Conservation (phyloP, 495 filamentous ascomycete species). For the Penicillium canariense region DNA sequence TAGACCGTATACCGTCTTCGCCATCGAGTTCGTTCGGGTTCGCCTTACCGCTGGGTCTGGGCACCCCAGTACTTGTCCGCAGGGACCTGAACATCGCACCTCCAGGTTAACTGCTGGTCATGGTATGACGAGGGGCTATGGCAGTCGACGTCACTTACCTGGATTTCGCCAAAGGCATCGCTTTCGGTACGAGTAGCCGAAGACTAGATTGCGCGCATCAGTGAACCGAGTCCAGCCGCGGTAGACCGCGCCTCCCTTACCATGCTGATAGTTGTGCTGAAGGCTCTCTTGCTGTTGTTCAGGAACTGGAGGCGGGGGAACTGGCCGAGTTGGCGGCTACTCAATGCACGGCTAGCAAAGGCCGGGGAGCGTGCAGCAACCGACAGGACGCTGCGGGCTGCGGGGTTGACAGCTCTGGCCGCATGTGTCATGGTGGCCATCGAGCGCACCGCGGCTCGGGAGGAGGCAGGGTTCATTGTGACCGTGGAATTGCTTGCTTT, state of each 20-base stretch:
- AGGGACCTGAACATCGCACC: constrained; percentile 57
- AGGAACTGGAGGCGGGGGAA: constrained; percentile 45
- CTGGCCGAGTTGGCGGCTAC: constrained; percentile 34
- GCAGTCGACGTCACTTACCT: constrained; percentile 35
- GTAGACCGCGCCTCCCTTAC: constrained; percentile 20
- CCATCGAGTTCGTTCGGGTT: not conserved
- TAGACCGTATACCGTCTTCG: not conserved
- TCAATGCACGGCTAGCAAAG: constrained; percentile 33
- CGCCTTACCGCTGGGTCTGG: constrained; percentile 81
- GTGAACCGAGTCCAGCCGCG: constrained; percentile 7
- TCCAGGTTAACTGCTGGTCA: constrained; percentile 18
- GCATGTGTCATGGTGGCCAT: constrained; percentile 43
- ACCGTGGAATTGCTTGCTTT: constrained; percentile 3
- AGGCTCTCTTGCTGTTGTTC: constrained; percentile 41
- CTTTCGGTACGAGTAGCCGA: constrained; percentile 67
- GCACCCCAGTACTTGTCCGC: constrained; percentile 98
- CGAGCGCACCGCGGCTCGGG: constrained; percentile 48
- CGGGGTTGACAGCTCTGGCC: constrained; percentile 38
- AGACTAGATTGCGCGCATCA: constrained; percentile 32
- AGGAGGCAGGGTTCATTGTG: constrained; percentile 30
- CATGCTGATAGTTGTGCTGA: constrained; percentile 46
- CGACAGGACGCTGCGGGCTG: constrained; percentile 34
- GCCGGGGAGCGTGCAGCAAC: constrained; percentile 29
- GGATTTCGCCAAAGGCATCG: constrained; percentile 95
- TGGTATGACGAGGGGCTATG: not conserved